These are phyloP conservation scores for Monosporascus sp. DNA, from an alignment of 2,329 filamentous ascomycete genomes.

Conservation along the genomic window DNA sequence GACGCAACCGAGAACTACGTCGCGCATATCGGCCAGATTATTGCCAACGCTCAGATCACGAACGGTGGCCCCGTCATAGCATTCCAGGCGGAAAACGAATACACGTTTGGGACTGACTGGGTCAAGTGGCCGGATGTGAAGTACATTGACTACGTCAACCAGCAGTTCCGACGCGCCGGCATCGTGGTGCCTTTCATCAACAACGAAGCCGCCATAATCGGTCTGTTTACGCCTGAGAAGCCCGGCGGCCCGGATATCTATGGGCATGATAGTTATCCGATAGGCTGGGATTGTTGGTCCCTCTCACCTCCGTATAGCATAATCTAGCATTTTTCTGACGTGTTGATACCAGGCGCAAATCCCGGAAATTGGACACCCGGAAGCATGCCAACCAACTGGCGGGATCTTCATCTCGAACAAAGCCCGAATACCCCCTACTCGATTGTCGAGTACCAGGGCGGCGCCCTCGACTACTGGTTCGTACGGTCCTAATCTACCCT, in stretches of 20 bases:
- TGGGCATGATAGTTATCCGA: constrained; percentile 37
- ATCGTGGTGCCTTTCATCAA: constrained; percentile 70
- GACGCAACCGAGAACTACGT: constrained; percentile 60
- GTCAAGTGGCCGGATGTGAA: constrained; percentile 57
- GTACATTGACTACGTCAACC: constrained; percentile 67
- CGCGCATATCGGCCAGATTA: constrained; percentile 54
- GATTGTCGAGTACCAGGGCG: constrained; percentile 56
- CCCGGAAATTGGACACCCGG: constrained; percentile 53
- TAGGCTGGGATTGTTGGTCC: constrained; percentile 36
- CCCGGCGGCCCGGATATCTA: constrained; percentile 35
- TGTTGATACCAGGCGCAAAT: constrained; percentile 18
- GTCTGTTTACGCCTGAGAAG: constrained; percentile 60
- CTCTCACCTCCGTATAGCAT: no score
- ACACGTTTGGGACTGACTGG: constrained; percentile 46
- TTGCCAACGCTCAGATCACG: constrained; percentile 74
- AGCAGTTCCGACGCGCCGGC: constrained; percentile 62
- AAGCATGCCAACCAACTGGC: constrained; percentile 51
- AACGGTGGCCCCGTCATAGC: constrained; percentile 77
- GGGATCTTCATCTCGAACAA: constrained; percentile 48
- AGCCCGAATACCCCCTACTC: constrained; percentile 60
- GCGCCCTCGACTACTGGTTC: constrained; percentile 70
- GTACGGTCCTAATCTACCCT: constrained; percentile 34
- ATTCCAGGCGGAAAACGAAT: constrained; percentile 79
- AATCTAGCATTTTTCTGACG: no score
- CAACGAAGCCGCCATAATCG: constrained; percentile 62